Percentiles rank a stretch among this genome's conserved stretches.
Conservation (phyloP, 225 moss, liverwort and hornwort genomes). For the Physcomitrium patens region DNA sequence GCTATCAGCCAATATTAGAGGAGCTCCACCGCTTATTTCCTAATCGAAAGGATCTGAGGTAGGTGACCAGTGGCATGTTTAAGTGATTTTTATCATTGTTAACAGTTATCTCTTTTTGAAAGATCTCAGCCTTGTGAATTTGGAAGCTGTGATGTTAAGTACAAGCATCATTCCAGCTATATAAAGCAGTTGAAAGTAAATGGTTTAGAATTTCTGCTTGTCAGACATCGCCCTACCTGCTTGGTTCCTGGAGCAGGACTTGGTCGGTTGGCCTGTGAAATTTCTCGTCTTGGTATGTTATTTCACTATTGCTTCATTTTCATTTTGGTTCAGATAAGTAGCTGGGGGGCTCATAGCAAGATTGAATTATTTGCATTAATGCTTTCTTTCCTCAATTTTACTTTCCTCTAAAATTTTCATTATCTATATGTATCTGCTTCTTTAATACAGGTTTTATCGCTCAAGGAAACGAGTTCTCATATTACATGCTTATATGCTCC, state of each 20-base stretch:
- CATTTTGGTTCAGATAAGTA: slow-evolving; percentile 5
- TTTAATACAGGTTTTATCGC: slow-evolving; percentile 69
- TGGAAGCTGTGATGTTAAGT: slow-evolving; percentile 14
- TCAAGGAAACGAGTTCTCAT: slow-evolving; percentile 88
- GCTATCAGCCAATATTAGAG: slow-evolving; percentile 76
- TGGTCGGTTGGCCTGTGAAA: slow-evolving; percentile 82
- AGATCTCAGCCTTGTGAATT: slow-evolving; percentile 3
- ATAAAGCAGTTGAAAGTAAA: slow-evolving; percentile 7
- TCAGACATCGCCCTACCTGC: slow-evolving; percentile 73
- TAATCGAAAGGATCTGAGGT: slow-evolving; percentile 63
- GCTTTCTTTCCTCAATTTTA: neutral
- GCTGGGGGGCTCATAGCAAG: neutral
- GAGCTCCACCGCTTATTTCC: slow-evolving; percentile 73
- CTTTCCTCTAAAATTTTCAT: slow-evolving; percentile 4
- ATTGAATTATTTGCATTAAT: neutral
- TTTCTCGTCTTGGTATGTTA: slow-evolving; percentile 72
- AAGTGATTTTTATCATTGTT: neutral
- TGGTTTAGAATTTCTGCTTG: slow-evolving; percentile 28
- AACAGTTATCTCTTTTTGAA: neutral
- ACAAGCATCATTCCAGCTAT: neutral
- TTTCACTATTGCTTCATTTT: slow-evolving; percentile 9
- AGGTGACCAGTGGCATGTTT: slow-evolving; percentile 20
- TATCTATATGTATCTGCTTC: slow-evolving; percentile 9
- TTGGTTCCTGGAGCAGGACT: slow-evolving; percentile 86
- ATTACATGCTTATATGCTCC: slow-evolving; percentile 91